Evolutionary conservation across 805 yeast species (phyloP).

Genomic region (Wickerhamiella spandovensis): DNA sequence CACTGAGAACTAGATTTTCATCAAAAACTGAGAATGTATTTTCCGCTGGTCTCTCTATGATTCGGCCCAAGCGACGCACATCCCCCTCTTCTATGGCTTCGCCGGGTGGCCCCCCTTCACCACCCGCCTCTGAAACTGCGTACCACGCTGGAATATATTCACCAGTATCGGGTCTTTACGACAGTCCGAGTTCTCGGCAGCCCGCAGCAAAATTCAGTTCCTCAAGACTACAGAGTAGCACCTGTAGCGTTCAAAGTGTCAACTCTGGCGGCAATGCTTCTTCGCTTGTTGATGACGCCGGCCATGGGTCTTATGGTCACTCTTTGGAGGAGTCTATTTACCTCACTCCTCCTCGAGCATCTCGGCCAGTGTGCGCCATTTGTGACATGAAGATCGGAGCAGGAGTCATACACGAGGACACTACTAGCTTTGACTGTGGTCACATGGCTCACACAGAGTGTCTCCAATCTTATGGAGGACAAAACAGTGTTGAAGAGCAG

Average conservation of each 20-base stretch:
- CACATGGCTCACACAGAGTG: slow-evolving; percentile 3
- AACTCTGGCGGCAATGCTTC: not conserved
- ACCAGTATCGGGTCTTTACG: not conserved
- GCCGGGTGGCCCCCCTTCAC: not conserved
- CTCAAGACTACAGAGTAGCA: not conserved
- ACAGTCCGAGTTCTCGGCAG: not conserved
- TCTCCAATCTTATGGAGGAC: not conserved
- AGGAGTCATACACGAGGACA: not conserved
- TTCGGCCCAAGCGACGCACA: not conserved
- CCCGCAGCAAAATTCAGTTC: not conserved
- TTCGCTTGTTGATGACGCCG: not conserved
- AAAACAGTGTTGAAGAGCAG: not conserved
- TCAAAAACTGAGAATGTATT: not conserved
- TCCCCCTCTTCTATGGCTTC: not conserved
- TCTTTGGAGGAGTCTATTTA: not conserved
- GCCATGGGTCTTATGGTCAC: not conserved
- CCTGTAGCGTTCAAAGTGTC: not conserved
- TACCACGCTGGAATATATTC: not conserved
- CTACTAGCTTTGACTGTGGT: slow-evolving; percentile 1
- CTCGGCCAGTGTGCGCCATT: not conserved
- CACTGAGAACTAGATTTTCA: not conserved
- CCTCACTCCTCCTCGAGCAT: not conserved
- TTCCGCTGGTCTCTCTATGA: not conserved
- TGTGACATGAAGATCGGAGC: slow-evolving; percentile 2
- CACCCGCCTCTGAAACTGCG: not conserved